Conservation (phyloP, 1,284 basidiomycete genomes). For the Ceratobasidium sp. region DNA sequence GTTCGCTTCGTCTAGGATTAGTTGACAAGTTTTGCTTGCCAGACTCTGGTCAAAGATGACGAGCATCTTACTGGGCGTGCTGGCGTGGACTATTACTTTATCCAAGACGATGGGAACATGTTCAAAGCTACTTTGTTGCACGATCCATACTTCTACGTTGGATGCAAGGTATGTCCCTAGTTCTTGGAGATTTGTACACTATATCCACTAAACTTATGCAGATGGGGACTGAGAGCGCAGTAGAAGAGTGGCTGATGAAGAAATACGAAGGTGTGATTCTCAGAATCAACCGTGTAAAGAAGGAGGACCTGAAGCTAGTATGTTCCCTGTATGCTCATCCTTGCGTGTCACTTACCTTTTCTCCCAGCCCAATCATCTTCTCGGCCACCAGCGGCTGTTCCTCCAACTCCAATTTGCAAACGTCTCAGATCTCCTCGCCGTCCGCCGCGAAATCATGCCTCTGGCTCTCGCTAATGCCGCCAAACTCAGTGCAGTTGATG, state of each 20-base stretch:
- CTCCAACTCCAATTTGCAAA: slow-evolving; percentile 92
- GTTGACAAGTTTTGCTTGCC: not conserved
- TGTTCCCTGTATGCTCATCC: slow-evolving; percentile 44
- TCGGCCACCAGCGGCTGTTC: slow-evolving; percentile 87
- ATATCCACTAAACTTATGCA: slow-evolving; percentile 50
- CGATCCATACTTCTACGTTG: slow-evolving; percentile 94
- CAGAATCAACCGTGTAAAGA: slow-evolving; percentile 79
- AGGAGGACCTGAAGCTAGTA: slow-evolving; percentile 89
- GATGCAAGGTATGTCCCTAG: slow-evolving; percentile 73
- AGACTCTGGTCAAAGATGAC: slow-evolving; percentile 87
- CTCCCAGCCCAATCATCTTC: slow-evolving; percentile 84
- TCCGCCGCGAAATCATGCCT: slow-evolving; percentile 88
- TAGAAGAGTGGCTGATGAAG: slow-evolving; percentile 96
- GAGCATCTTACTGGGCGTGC: slow-evolving; percentile 81
- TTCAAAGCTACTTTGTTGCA: slow-evolving; percentile 95
- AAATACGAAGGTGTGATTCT: slow-evolving; percentile 88
- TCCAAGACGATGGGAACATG: slow-evolving; percentile 94
- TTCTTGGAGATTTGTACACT: not conserved
- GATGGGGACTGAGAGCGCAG: slow-evolving; percentile 85
- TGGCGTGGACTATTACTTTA: slow-evolving; percentile 97
- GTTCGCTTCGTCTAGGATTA: not conserved
- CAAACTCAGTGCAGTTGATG: slow-evolving; percentile 95
- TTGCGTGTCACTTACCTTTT: not conserved
- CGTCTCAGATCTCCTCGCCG: slow-evolving; percentile 86
- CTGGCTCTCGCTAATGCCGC: slow-evolving; percentile 88